These are phyloP conservation scores for Gomphus bonarii DNA, from an alignment of 1,284 basidiomycete species.

Conservation along the genomic window DNA sequence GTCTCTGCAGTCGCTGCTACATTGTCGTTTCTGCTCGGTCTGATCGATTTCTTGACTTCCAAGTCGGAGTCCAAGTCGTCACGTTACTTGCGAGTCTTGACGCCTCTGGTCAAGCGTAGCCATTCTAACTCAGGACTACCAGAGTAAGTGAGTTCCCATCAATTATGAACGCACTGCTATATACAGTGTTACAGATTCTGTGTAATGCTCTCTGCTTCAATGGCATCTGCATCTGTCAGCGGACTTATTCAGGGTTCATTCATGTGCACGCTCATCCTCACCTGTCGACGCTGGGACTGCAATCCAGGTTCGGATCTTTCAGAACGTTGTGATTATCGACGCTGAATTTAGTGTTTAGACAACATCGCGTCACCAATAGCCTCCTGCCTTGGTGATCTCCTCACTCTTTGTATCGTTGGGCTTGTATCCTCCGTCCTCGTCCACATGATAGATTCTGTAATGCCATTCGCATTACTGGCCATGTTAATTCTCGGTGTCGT, in stretches of 20 bases:
- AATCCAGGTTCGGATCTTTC: slow-evolving; percentile 62
- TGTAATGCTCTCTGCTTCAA: slow-evolving; percentile 82
- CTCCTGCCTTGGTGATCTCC: slow-evolving; percentile 84
- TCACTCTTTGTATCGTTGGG: slow-evolving; percentile 78
- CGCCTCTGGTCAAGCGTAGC: slow-evolving; percentile 14
- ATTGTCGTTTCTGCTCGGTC: slow-evolving; percentile 67
- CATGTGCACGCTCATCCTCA: slow-evolving; percentile 80
- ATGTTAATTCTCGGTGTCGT: slow-evolving; percentile 47
- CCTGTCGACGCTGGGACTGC: slow-evolving; percentile 65
- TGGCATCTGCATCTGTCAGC: slow-evolving; percentile 79
- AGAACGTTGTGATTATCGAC: background rate
- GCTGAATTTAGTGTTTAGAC: slow-evolving; percentile 35
- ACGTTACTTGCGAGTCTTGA: background rate
- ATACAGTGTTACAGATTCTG: slow-evolving; percentile 42
- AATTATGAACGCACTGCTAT: background rate
- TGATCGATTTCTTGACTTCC: slow-evolving; percentile 35
- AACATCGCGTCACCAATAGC: slow-evolving; percentile 95
- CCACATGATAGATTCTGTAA: slow-evolving; percentile 48
- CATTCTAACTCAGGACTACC: slow-evolving; percentile 33
- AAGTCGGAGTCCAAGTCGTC: slow-evolving; percentile 12
- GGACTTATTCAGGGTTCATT: slow-evolving; percentile 81
- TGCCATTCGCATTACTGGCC: slow-evolving; percentile 54
- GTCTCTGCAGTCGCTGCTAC: slow-evolving; percentile 83
- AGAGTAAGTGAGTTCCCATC: slow-evolving; percentile 33
- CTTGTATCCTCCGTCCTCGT: slow-evolving; percentile 57